Evolutionary conservation across 78 protist genomes (phyloP), one percentile per base, ranked within the genome.

Genomic region (Cavenderia fasciculata): DNA sequence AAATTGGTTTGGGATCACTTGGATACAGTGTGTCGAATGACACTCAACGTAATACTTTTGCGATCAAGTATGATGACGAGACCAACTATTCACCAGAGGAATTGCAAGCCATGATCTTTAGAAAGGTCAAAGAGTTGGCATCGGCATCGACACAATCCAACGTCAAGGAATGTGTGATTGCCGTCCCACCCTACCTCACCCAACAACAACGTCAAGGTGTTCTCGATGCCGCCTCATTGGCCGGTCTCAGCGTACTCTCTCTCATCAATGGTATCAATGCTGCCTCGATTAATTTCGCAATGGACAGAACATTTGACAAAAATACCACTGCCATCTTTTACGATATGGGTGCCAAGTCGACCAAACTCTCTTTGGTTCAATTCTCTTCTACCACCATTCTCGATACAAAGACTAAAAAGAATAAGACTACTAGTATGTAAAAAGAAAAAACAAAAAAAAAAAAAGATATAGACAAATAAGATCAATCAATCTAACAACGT

Each of bases 191-290:
- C 16, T 95, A 47, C 63, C 69, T 73, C 49, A 69, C 75, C 14
- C 93, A 82, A 44, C 59, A 57, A 29, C 90, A 92, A 59, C 87
- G 97, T 51, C 95, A 84, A 68, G 95, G 95, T 41, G 25, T 95
- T 27, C 49, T 92, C 29, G 92, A 88, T 70, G 95, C 94, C 8
- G 95, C 95, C n/a, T 52, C 41, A 59, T 56, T 95, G 31, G 92
- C 86, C 4, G 93, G 90, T 33, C 25, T 94, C 18, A 84, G 70
- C 25, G 95, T 90, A 0, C 66, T 89, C n/a, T 74, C 82, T 27
- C 79, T 91, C 25, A 36, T 89, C 63, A 34, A 54, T 7, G 69
- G 47, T 25, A 63, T 44, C 72, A 71, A 69, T 31, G 95, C 87
- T 1, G 94, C 82, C 21, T 82, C 89, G 1, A 8, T 90, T 19